Base-by-base conservation (phyloP, 2,329 filamentous ascomycete species). In the Venturia aucupariae region DNA sequence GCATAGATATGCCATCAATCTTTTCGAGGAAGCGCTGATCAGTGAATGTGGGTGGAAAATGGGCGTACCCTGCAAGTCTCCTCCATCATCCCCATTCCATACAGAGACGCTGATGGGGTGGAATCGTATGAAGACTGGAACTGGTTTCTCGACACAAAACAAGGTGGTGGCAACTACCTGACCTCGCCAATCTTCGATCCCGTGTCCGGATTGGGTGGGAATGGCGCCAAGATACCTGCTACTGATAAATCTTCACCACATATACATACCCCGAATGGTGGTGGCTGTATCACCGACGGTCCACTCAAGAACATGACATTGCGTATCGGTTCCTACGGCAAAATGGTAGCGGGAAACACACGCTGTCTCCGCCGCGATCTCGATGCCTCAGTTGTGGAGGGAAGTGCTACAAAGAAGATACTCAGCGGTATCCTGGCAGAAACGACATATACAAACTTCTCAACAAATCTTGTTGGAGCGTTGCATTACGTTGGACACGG, bases 1-100 rank as follows among this genome's bases (percentile, higher is more conserved):
- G 42, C 4, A 10, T 38, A 72, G 77, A 1, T 77, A 78, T 67
- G 78, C 75, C 66, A 74, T 72, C 8, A 74, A 78, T 70, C 69
- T 72, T 0, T 79, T 77, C 66, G 78, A 80, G 62, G 69, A 76
- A 60, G 75, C 75, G 1, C 70, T 79, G 1, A 71, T 71, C 3
- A 70, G 75, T 15, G 77, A 79, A 65, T 79, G 78, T 63, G 76
- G 76, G 38, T 80, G 78, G 64, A 72, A 67, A 6, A 76, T 75
- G 60, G 72, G 72, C 51, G 73, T 76, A 60, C 78, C 77, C n/a
- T 64, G 60, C 24, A 46, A 41, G 38, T 46, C 30, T 78, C 71
- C 68, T 78, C 76, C 75, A 59, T 64, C 65, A 65, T 17, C n/a
- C n/a, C n/a, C n/a, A n/a, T n/a, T n/a, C n/a, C n/a, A n/a, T n/a